Conservation (phyloP, 768 basidiomycete genomes). For the Serendipita sp. region DNA sequence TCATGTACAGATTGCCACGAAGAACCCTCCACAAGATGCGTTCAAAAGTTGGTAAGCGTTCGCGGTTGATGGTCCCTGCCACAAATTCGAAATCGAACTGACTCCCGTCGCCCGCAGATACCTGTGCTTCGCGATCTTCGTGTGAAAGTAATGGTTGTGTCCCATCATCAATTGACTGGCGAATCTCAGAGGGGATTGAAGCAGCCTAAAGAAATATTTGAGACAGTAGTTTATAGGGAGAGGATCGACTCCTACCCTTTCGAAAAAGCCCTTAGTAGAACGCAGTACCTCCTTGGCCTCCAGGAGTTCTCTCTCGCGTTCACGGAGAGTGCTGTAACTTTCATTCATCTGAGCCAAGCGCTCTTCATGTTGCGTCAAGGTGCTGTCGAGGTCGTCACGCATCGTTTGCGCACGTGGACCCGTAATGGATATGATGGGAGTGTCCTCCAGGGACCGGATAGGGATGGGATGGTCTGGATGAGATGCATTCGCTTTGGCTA, state of each 20-base stretch:
- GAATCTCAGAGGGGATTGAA: conserved; percentile 57
- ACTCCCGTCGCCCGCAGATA: conserved; percentile 25
- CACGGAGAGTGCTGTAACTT: conserved; percentile 75
- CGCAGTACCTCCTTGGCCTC: conserved; percentile 89
- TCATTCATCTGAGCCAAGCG: conserved; percentile 81
- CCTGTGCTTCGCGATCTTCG: conserved; percentile 66
- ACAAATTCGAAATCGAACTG: conserved; percentile 95
- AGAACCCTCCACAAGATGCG: conserved; percentile 96
- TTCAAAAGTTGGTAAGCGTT: conserved; percentile 84
- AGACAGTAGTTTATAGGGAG: neutral
- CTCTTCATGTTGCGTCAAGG: conserved; percentile 70
- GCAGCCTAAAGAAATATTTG: conserved; percentile 39
- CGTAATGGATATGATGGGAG: conserved; percentile 69
- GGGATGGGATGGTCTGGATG: conserved; percentile 27
- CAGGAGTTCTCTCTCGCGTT: conserved; percentile 67
- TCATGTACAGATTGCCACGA: conserved; percentile 98
- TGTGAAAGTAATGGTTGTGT: conserved; percentile 81
- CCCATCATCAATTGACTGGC: conserved; percentile 82
- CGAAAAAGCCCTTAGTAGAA: conserved; percentile 94
- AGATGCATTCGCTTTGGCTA: conserved; percentile 68
- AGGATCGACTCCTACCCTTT: conserved; percentile 35
- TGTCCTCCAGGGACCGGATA: conserved; percentile 73
- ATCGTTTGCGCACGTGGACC: conserved; percentile 87
- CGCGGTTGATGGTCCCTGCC: conserved; percentile 88
- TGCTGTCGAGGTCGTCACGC: conserved; percentile 83